These are phyloP conservation scores for Tricholomella constricta DNA, from an alignment of 768 basidiomycete species.

Conservation along the genomic window DNA sequence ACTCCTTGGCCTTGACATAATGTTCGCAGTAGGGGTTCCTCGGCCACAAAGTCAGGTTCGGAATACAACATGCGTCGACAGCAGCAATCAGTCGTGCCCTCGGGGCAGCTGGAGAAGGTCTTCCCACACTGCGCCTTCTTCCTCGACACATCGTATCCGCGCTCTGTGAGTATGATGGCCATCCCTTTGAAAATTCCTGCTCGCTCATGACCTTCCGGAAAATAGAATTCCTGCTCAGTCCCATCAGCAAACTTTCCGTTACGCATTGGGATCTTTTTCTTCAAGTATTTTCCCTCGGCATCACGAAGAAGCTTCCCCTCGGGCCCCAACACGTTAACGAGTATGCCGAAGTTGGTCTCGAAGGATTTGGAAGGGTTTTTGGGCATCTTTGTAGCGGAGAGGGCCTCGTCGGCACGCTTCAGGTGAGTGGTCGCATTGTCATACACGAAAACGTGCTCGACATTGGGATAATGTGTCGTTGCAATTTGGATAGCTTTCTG, in stretches of 20 bases:
- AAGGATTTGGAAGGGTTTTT: conserved; percentile 17
- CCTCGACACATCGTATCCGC: conserved; percentile 23
- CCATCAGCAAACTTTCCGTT: conserved; percentile 27
- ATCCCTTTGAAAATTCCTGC: conserved; percentile 41
- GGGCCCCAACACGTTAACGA: conserved; percentile 7
- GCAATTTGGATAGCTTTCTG: conserved; percentile 27
- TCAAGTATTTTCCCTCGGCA: conserved; percentile 26
- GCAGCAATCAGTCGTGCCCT: conserved; percentile 20
- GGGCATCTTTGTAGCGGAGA: conserved; percentile 33
- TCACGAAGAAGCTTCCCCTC: conserved; percentile 23
- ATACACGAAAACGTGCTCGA: conserved; percentile 23
- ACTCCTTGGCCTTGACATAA: no score
- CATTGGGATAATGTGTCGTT: conserved; percentile 18
- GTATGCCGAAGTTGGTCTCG: no score
- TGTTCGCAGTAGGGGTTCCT: no score
- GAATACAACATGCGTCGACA: conserved; percentile 24
- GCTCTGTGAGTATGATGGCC: conserved; percentile 32
- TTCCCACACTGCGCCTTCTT: conserved; percentile 26
- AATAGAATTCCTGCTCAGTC: conserved; percentile 31
- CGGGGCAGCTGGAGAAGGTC: conserved; percentile 26
- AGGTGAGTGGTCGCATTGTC: conserved; percentile 31
- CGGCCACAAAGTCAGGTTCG: no score
- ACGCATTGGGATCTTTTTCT: conserved; percentile 34
- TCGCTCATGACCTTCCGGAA: conserved; percentile 24
- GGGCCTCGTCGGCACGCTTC: conserved; percentile 23